Base-by-base conservation (phyloP, 2,329 filamentous ascomycete species). In the Alternaria longipes region DNA sequence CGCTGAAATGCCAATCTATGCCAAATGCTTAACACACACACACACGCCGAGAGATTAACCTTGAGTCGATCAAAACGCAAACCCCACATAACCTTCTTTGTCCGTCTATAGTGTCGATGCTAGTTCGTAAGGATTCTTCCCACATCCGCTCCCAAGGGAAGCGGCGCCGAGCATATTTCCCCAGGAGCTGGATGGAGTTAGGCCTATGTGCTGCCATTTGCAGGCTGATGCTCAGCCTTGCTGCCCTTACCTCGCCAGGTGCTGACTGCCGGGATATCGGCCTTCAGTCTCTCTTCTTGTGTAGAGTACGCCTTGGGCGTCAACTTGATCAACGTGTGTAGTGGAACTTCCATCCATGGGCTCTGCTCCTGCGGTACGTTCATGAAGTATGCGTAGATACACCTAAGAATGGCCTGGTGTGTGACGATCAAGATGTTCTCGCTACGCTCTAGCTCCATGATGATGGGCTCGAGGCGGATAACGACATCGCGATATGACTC, bases 331-430 rank as follows among this genome's bases (percentile, higher is more conserved):
- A 99, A 85, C 8, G 93, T 97, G 79, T 99, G 95, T 63, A 99
- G 85, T 7, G 95, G 95, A 8, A 99, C 95, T 74, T 97, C 94
- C 91, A 98, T 97, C 95, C 95, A 99, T 0, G 95, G 95, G 68
- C 91, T 95, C 80, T 92, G 88, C 71, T 94, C 89, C 80, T 98
- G 95, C 56, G 93, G 90, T 73, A 95, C 93, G 74, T 98, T 97
- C 91, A 97, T 97, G 79, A 98, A 99, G 80, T 99, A 99, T 30
- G 95, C 93, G 76, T 98, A 99, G 73, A 99, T 97, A 83, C 95
- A 99, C 61, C 95, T 89, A 64, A 99, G 84, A 34, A 99, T 94
- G 14, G 95, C 95, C 81, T 99, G 95, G 78, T 99, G 95, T 4
- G 95, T 98, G 63, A 99, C 93, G 70, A 99, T 98, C 62, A 99